These are phyloP conservation scores for Naganishia vishniacii DNA, from an alignment of 768 basidiomycete genomes.

Conservation along the genomic window DNA sequence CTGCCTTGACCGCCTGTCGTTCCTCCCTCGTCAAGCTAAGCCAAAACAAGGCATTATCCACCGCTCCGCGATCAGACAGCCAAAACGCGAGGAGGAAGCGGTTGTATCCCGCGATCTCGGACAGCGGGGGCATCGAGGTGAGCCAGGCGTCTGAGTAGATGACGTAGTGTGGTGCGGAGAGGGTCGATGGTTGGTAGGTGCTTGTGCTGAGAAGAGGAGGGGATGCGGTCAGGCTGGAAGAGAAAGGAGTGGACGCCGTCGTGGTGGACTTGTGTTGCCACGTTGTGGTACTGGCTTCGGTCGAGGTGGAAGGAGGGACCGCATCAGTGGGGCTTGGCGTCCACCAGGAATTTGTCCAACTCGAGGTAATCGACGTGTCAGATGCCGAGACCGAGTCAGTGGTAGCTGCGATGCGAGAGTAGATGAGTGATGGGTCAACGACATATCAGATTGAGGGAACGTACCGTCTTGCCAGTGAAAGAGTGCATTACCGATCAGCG, in stretches of 20 bases:
- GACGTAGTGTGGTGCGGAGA: slow-evolving; percentile 37
- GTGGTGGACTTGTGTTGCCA: not conserved
- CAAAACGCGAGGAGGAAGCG: slow-evolving; percentile 48
- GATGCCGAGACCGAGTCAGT: not conserved
- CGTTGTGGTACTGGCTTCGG: not conserved
- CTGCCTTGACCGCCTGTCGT: slow-evolving; percentile 50
- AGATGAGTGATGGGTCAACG: not conserved
- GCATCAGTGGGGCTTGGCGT: not conserved
- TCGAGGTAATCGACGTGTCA: not conserved
- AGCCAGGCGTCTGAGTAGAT: slow-evolving; percentile 45
- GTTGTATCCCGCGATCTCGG: slow-evolving; percentile 37
- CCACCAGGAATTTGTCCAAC: slow-evolving; percentile 13
- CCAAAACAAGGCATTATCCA: slow-evolving; percentile 34
- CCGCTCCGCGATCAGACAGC: slow-evolving; percentile 41
- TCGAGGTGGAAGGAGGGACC: not conserved
- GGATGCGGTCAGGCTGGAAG: not conserved
- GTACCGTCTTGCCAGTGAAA: slow-evolving; percentile 15
- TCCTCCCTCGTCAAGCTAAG: not conserved
- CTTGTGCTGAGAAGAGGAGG: not conserved
- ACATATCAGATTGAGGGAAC: not conserved
- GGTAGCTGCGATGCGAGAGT: not conserved
- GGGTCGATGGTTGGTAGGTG: not conserved
- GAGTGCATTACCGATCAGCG: not conserved
- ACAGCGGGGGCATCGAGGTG: slow-evolving; percentile 37
- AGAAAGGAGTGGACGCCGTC: not conserved